Evolutionary conservation across 257 asterid species (phyloP).

Genomic region (Rehmannia glutinosa): DNA sequence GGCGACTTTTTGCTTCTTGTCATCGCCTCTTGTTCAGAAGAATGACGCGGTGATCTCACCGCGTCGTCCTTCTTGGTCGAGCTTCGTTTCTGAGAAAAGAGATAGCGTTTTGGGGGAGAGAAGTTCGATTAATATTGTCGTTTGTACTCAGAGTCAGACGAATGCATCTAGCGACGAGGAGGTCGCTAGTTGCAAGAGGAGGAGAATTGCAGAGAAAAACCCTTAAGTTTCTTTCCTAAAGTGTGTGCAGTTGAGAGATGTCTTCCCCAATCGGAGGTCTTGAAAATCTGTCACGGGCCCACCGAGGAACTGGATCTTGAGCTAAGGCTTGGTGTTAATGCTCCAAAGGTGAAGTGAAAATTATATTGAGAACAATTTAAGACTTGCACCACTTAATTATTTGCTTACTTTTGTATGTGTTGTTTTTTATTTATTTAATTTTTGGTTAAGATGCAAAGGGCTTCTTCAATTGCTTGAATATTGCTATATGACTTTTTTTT

Average conservation of each 20-base stretch:
- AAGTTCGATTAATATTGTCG: conserved; percentile 29
- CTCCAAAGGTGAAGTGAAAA: conserved; percentile 47
- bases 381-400: background rate
- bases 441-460: background rate
- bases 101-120: conserved; percentile 23
- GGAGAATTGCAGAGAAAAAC: conserved; percentile 38
- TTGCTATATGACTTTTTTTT: background rate
- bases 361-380: background rate
- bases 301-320: conserved; percentile 84
- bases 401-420: conserved; percentile 15
- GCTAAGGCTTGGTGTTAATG: conserved; percentile 82
- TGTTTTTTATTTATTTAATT: too few species aligned
- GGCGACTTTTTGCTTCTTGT: conserved; percentile 25
- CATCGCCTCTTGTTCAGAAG: conserved; percentile 27
- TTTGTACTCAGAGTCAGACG: conserved; percentile 15
- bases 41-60: conserved; percentile 8
- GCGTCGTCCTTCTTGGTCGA: conserved; percentile 43
- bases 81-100: conserved; percentile 33
- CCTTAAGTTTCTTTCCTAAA: conserved; percentile 29
- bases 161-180: conserved; percentile 33
- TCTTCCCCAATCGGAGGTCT: conserved; percentile 24
- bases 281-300: conserved; percentile 24
- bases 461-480: conserved; percentile 14
- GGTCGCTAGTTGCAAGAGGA: conserved; percentile 51
- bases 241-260: conserved; percentile 33